Evolutionary conservation across 148 eudicot species (phyloP).

Genomic region (Fagopyrum esculentum): DNA sequence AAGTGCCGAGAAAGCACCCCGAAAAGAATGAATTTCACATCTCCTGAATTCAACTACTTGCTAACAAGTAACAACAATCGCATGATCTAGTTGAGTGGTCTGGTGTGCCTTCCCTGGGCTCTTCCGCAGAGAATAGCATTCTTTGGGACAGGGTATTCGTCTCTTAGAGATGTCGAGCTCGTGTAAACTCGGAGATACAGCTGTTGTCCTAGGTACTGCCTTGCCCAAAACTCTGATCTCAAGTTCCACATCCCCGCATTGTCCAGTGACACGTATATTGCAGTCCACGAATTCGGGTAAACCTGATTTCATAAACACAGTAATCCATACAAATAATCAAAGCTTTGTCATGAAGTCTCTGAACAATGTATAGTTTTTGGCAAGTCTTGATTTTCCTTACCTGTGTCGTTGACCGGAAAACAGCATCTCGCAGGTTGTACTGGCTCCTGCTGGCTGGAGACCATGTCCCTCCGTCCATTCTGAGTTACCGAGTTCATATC

Average conservation of each 20-base stretch:
- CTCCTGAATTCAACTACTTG: not conserved
- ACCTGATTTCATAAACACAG: constrained; percentile 26
- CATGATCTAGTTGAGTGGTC: constrained; percentile 17
- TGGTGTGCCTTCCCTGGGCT: constrained; percentile 21
- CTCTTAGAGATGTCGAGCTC: constrained; percentile 23
- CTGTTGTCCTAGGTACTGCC: constrained; percentile 37
- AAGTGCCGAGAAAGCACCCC: constrained; percentile 11
- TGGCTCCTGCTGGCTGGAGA: constrained; percentile 34
- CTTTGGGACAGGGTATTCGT: constrained; percentile 32
- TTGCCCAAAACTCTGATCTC: constrained; percentile 35
- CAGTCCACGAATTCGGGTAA: constrained; percentile 20
- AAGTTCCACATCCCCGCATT: constrained; percentile 41
- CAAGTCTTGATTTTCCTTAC: constrained; percentile 17
- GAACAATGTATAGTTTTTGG: not conserved
- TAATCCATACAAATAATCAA: not conserved
- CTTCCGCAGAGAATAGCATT: constrained; percentile 36
- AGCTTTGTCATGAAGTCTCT: not conserved
- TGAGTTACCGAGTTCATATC: constrained; percentile 15
- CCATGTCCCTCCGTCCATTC: constrained; percentile 77
- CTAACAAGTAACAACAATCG: not conserved
- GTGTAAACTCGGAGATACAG: constrained; percentile 29
- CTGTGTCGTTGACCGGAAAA: constrained; percentile 72
- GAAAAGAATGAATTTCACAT: not conserved
- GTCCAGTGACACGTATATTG: constrained; percentile 23
- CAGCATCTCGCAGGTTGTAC: constrained; percentile 67